A percentile compares a stretch with the other conserved stretches of the same genome.
Evolutionary conservation across 2,329 filamentous ascomycete species (phyloP).

Genomic region (Trichoderma asperellum): DNA sequence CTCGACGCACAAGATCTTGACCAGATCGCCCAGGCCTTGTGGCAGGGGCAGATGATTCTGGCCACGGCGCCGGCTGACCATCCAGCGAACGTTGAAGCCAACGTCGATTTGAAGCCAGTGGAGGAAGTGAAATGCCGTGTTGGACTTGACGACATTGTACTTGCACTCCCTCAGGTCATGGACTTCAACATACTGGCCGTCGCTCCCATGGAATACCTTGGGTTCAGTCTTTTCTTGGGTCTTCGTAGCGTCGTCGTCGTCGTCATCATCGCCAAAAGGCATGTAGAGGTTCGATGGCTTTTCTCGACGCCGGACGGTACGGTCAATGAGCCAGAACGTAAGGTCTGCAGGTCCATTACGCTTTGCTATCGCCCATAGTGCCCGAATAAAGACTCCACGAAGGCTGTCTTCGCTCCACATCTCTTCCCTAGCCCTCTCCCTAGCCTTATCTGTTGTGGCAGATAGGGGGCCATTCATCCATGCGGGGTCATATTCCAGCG

Average conservation of each 20-base stretch:
- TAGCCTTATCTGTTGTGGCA: background rate
- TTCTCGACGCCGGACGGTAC: background rate
- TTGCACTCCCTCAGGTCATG: background rate
- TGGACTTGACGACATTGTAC: background rate
- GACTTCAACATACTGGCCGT: background rate
- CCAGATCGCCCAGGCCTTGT: background rate
- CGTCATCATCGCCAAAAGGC: background rate
- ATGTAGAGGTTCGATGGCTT: background rate
- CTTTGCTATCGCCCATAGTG: background rate
- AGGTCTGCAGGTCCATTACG: background rate
- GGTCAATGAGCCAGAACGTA: constrained; percentile 12
- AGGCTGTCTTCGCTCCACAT: background rate
- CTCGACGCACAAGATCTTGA: constrained; percentile 1
- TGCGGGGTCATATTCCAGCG: constrained; percentile 1
- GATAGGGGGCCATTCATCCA: background rate
- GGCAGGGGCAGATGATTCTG: background rate
- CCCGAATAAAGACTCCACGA: constrained; percentile 4
- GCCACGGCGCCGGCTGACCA: background rate
- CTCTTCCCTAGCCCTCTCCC: background rate
- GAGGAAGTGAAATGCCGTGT: constrained; percentile 13
- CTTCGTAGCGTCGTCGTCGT: background rate
- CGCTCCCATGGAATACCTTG: background rate
- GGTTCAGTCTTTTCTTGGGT: background rate
- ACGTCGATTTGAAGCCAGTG: background rate
- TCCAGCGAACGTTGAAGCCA: background rate